Percentiles rank a stretch among this genome's conserved stretches.
phyloP scores from a whole-genome alignment of 768 basidiomycete species.

The Tephrocybe sp. region DNA sequence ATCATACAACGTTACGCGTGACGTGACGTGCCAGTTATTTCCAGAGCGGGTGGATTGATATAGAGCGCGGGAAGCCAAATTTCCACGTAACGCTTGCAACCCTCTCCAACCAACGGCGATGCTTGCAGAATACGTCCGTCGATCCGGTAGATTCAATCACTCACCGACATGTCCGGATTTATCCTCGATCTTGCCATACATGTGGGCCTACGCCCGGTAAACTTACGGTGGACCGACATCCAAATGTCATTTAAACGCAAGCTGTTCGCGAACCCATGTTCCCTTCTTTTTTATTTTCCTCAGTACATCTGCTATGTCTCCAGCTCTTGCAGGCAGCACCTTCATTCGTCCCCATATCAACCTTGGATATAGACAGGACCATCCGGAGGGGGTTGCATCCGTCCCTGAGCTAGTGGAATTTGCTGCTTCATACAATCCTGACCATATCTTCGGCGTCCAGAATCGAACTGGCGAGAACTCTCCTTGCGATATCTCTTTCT shows the following conservation, averaged over 20 bases:
- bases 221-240: background rate
- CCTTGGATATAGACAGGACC: conserved; percentile 29
- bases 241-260: conserved; percentile 17
- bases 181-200: background rate
- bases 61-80: background rate
- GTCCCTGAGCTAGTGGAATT: conserved; percentile 39
- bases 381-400: conserved; percentile 27
- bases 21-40: no score
- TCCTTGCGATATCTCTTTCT: conserved; percentile 32
- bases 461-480: conserved; percentile 22
- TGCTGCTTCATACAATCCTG: conserved; percentile 31
- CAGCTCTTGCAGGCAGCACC: conserved; percentile 19
- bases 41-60: no score
- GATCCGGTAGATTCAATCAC: conserved; percentile 1
- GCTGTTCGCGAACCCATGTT: background rate
- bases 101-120: background rate
- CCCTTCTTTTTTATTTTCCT: conserved; percentile 1
- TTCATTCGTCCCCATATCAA: conserved; percentile 38
- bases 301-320: conserved; percentile 17
- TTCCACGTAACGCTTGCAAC: background rate
- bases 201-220: background rate
- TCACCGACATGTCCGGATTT: conserved; percentile 10
- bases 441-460: conserved; percentile 37
- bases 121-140: background rate
- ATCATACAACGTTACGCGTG: no score